Conservation (phyloP, 805 yeast species). For the Metschnikowia borealis region DNA sequence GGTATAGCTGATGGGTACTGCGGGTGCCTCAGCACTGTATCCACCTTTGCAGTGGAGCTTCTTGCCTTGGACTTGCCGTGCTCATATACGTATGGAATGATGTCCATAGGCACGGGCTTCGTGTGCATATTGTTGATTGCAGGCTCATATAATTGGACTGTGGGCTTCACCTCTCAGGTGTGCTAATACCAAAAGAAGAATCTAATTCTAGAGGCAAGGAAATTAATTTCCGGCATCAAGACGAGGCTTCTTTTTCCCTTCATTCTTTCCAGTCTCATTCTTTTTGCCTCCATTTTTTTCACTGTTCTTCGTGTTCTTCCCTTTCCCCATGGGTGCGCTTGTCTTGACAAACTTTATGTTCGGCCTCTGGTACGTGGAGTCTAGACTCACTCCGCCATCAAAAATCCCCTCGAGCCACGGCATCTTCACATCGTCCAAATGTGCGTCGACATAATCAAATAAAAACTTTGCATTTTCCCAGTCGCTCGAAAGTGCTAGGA, state of each 20-base stretch:
- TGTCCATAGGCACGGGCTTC: conserved; percentile 48
- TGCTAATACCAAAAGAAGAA: conserved; percentile 13
- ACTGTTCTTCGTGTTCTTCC: background rate
- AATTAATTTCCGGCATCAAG: background rate
- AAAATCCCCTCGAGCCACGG: conserved; percentile 44
- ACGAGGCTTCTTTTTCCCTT: background rate
- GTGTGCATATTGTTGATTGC: conserved; percentile 50
- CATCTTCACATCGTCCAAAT: conserved; percentile 36
- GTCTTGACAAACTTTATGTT: conserved; percentile 14
- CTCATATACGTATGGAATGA: conserved; percentile 49
- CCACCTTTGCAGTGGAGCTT: conserved; percentile 74
- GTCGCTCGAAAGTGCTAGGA: conserved; percentile 33
- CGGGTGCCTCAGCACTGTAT: conserved; percentile 69
- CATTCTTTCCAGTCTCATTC: background rate
- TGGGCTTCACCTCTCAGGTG: conserved; percentile 34
- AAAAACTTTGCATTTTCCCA: conserved; percentile 27
- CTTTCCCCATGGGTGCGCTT: conserved; percentile 10
- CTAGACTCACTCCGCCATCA: conserved; percentile 8
- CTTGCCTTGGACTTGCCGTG: conserved; percentile 25
- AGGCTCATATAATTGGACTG: conserved; percentile 72
- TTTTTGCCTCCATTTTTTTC: background rate
- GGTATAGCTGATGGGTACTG: conserved; percentile 66
- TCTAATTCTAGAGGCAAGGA: too few relatives aligned
- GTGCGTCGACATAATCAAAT: conserved; percentile 23
- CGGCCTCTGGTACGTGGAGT: conserved; percentile 7